phyloP scores from a whole-genome alignment of 805 yeast genomes.

The Metschnikowia orientalis region DNA sequence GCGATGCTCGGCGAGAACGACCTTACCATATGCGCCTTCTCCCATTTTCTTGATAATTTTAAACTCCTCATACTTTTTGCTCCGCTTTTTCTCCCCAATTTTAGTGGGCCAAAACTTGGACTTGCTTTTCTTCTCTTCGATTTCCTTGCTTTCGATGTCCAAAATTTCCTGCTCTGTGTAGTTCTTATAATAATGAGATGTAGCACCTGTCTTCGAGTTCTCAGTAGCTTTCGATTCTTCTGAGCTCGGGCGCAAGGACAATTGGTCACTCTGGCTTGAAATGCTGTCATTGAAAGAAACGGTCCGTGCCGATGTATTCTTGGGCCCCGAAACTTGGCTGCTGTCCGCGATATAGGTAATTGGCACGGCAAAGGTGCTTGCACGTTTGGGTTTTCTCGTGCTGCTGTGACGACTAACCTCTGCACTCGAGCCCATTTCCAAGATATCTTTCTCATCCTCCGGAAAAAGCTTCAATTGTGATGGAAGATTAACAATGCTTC shows the following conservation, averaged over 20 bases:
- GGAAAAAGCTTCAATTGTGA: constrained; percentile 52
- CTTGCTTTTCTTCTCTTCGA: constrained; percentile 30
- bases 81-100: constrained; percentile 64
- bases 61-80: constrained; percentile 69
- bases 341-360: constrained; percentile 17
- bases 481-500: constrained; percentile 37
- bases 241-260: constrained; percentile 9
- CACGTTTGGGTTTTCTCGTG: constrained; percentile 28
- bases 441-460: constrained; percentile 29
- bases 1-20: constrained; percentile 68
- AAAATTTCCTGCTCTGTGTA: constrained; percentile 42
- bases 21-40: constrained; percentile 96
- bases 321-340: neutral
- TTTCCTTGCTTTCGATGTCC: constrained; percentile 41
- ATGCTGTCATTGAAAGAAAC: constrained; percentile 8
- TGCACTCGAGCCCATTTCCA: constrained; percentile 26
- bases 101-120: constrained; percentile 47
- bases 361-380: constrained; percentile 27
- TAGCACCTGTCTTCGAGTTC: constrained; percentile 3
- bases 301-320: constrained; percentile 4
- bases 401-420: constrained; percentile 32
- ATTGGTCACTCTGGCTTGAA: constrained; percentile 7
- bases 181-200: constrained; percentile 18
- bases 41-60: constrained; percentile 75
- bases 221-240: constrained; percentile 10